Evolutionary conservation across 805 yeast species (phyloP).

Genomic region (Blastobotrys muscicola): DNA sequence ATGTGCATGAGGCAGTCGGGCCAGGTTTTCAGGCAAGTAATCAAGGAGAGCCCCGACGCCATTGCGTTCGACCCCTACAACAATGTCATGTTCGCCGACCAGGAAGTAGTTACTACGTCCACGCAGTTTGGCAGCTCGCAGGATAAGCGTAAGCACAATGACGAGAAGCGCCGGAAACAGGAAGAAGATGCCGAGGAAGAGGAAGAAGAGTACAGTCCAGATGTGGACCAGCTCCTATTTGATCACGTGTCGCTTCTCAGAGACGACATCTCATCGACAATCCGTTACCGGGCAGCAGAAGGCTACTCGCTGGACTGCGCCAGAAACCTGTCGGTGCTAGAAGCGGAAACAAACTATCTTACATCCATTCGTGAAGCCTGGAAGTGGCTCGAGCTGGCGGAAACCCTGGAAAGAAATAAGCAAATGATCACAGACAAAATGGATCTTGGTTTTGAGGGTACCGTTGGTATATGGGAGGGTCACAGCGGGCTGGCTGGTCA

Average conservation of each 20-base stretch:
- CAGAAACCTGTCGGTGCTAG: constrained; percentile 44
- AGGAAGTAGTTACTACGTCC: constrained; percentile 10
- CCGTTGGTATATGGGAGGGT: constrained; percentile 79
- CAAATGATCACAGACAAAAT: constrained; percentile 58
- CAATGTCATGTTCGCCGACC: constrained; percentile 19
- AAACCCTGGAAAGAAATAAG: constrained; percentile 52
- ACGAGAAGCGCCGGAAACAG: neutral
- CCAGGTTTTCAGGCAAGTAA: constrained; percentile 70
- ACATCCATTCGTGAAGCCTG: constrained; percentile 52
- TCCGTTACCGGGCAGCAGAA: constrained; percentile 57
- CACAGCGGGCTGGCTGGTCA: constrained; percentile 15
- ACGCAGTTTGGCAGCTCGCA: neutral
- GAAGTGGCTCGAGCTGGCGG: constrained; percentile 81
- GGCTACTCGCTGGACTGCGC: constrained; percentile 69
- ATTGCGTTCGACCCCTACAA: constrained; percentile 53
- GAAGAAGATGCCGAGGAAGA: constrained; percentile 1
- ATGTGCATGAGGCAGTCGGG: constrained; percentile 91
- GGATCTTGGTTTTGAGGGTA: constrained; percentile 84
- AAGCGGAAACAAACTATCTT: constrained; percentile 46
- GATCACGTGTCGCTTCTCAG: constrained; percentile 37
- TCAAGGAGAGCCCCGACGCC: constrained; percentile 53
- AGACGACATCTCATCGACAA: constrained; percentile 66
- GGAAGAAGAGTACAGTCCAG: constrained; percentile 5
- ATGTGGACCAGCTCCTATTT: constrained; percentile 11
- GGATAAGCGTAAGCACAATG: neutral